Evolutionary conservation across 495 filamentous ascomycete species (phyloP).

Genomic region (Trichocladium antarcticum): DNA sequence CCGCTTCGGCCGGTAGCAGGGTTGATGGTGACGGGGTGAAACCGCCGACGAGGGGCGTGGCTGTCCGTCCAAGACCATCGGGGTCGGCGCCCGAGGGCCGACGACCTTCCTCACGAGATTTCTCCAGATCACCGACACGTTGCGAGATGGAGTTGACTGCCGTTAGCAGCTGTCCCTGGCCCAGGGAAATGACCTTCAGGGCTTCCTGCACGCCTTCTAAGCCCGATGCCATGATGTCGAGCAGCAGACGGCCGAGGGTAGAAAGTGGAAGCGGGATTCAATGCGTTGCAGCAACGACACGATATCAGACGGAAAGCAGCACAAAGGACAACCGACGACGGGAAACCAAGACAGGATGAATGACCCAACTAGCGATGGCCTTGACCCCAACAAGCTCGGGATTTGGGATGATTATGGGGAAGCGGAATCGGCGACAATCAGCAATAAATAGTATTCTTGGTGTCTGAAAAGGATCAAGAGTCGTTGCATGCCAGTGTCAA

Average conservation of each 20-base stretch:
- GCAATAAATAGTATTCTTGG: neutral
- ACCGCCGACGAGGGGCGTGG: conserved; percentile 18
- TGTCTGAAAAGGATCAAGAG: neutral
- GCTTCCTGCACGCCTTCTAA: conserved; percentile 44
- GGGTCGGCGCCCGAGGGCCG: neutral
- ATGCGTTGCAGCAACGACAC: neutral
- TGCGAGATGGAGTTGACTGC: conserved; percentile 55
- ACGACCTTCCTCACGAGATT: neutral
- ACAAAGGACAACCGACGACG: neutral
- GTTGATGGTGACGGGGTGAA: conserved; percentile 16
- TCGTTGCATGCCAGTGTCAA: too few species aligned
- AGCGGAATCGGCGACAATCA: neutral
- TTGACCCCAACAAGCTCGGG: neutral
- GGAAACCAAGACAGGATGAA: neutral
- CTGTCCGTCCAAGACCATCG: conserved; percentile 3
- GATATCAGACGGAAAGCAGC: neutral
- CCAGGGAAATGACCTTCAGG: conserved; percentile 43
- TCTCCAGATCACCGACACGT: conserved; percentile 31
- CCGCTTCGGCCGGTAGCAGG: conserved; percentile 24
- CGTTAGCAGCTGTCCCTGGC: conserved; percentile 48
- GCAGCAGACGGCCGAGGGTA: neutral
- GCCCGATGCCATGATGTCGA: conserved; percentile 12
- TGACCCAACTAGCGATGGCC: neutral
- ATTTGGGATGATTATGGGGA: neutral
- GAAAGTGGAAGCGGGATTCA: neutral